Base-by-base conservation (phyloP, 1,139 yeast genomes). In the Meyerozyma athensensis region DNA sequence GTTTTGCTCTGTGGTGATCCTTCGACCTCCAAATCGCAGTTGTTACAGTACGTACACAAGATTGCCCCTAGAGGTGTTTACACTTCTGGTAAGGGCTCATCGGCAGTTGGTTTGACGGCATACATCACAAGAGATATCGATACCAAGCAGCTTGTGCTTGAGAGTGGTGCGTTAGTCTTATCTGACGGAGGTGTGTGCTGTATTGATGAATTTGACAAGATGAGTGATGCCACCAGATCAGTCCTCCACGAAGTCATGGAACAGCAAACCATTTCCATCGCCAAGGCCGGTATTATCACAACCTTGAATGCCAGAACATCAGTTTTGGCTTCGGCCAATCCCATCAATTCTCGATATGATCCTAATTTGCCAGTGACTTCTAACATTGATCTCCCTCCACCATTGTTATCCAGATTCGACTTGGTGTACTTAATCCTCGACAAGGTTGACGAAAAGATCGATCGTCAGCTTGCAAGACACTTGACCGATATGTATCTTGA, bases 181-280 rank as follows among this genome's bases (percentile, higher is more conserved):
- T 87, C 97, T 6, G 99, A 92, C 63, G 98, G 98, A 41, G 99
- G 99, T 67, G 82, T 92, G 38, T 92, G 98, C 68, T 94, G 98
- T 65, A 92, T 92, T 58, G 99, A 92, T 68, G 99, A 92, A 66
- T 92, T 92, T 56, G 99, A 92, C 64, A 92, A 92, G 61, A 92
- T 92, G 99, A 77, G 83, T 43, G 98, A 92, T 51, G 67, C 95
- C 2, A 92, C 98, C 0, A 72, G 98, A 53, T 87, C 97, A 3
- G 97, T 92, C 12, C 68, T 92, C 42, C 99, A 92, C 60, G 98
- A 92, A 72, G 98, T 94, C 17, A 92, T 92, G 98, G 98, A 92
- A 68, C 98, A 92, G 60, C 98, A 92, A 61, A 92, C 98, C 0
- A 92, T 92, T 33, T 89, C 97, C 9, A 87, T 92, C 52, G 98